Evolutionary conservation across 768 basidiomycete species (phyloP), one percentile per base, ranked within the genome.

Genomic region (Rhizopogon vinicolor): DNA sequence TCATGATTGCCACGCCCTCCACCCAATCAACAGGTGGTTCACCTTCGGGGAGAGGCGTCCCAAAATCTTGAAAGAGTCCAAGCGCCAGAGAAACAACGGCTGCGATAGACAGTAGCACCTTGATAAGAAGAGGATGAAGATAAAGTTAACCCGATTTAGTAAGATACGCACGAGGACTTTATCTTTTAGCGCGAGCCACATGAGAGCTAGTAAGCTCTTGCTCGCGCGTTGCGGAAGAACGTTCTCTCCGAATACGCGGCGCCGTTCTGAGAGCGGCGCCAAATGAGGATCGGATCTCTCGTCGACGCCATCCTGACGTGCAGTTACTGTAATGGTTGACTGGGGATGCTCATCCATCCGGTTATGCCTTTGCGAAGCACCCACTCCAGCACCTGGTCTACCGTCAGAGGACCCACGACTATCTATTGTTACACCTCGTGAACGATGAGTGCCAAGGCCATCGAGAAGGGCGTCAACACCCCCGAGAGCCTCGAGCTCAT

Each of bases 1-100:
- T 78, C 65, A 91, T 81, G 57, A 91, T 91, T 0, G 89, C 85
- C 10, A 91, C 89, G 53, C 87, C 96, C 74, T 98, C 96, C 0
- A 99, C 94, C 96, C 96, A 98, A 63, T 98, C 94, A 14, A 98
- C 92, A 16, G 85, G 84, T 1, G 94, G 86, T 43, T 87, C 78
- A 39, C 73, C 74, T 1, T 72, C 59, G 8, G 83, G 76, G 5
- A 81, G 80, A 1, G 84, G 75, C 0, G 79, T 78, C 10, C 95
- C 96, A 66, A 98, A 89, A 66, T 94, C 93, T 68, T 96, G 90
- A 72, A 97, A 97, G 29, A 99, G 74, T 18, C 97, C 97, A 13
- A 98, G 83, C 12, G 93, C 94, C 44, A 99, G 78, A 14, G 97
- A 97, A 41, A 99, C 80, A 40, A 91, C 83, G 3, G 97, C 97